These are phyloP conservation scores for Aspergillus biplanus DNA, from an alignment of 495 filamentous ascomycete species.

Conservation along the genomic window DNA sequence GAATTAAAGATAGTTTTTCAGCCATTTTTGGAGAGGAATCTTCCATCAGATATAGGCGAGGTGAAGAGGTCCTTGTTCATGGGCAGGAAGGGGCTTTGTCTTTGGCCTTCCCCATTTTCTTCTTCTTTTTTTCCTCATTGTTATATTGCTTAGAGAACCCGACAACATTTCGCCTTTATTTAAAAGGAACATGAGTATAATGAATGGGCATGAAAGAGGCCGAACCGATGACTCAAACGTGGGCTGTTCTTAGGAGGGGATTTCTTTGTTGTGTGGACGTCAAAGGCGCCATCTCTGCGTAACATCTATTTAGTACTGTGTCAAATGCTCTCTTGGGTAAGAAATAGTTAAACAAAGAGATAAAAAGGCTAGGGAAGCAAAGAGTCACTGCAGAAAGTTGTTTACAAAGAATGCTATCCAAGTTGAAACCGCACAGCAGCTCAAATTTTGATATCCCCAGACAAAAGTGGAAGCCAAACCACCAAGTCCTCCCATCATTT, in stretches of 20 bases:
- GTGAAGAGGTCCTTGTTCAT: not conserved
- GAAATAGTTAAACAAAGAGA: not conserved
- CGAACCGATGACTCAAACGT: not conserved
- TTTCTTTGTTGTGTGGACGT: slow-evolving; percentile 1
- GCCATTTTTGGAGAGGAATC: not conserved
- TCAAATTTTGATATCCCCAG: too few species aligned
- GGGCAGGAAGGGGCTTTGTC: not conserved
- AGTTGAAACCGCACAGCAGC: not conserved
- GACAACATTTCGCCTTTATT: not conserved
- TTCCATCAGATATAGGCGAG: not conserved
- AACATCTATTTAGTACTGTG: not conserved
- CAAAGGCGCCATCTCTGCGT: not conserved
- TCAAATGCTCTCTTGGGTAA: not conserved
- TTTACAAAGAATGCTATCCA: not conserved
- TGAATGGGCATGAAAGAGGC: not conserved
- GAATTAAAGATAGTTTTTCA: too few species aligned
- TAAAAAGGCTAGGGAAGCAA: not conserved
- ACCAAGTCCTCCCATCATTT: too few species aligned
- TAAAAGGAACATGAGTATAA: not conserved
- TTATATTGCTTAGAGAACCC: not conserved
- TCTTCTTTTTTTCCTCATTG: not conserved
- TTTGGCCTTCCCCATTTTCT: not conserved
- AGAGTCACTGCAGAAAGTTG: not conserved
- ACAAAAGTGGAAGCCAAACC: too few species aligned
- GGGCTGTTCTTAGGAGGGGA: not conserved